Evolutionary conservation across 208 protist genomes (phyloP).

Genomic region (Tritrichomonas musculus): DNA sequence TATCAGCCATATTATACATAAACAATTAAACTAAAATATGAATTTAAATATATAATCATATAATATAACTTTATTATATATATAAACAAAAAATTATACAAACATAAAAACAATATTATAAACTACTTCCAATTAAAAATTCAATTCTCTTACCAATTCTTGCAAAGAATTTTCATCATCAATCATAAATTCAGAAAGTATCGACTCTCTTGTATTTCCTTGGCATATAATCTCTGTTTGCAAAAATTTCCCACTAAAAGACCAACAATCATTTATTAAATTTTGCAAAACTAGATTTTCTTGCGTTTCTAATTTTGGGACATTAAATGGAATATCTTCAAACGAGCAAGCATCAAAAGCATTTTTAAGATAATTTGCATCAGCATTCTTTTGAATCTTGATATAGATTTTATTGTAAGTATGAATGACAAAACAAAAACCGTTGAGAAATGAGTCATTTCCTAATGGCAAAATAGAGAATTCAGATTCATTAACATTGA

Average conservation of each 20-base stretch:
- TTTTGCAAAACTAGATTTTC: not conserved
- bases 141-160: too few species aligned
- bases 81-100: too few species aligned
- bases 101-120: too few species aligned
- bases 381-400: not conserved
- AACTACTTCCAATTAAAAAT: too few species aligned
- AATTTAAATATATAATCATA: too few species aligned
- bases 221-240: not conserved
- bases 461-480: too few species aligned
- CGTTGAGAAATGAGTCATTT: not conserved
- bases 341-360: not conserved
- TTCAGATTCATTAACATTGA: not conserved
- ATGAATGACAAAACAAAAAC: not conserved
- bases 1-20: too few species aligned
- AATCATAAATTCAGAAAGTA: not conserved
- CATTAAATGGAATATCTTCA: not conserved
- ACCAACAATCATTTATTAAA: not conserved
- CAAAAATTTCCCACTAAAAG: not conserved
- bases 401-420: not conserved
- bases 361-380: not conserved
- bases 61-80: too few species aligned
- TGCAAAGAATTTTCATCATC: not conserved
- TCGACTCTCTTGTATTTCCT: not conserved
- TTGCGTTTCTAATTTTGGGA: not conserved
- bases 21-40: too few species aligned